Base-by-base conservation (phyloP, 1,284 basidiomycete species). In the Cryptococcus jaspeensis region DNA sequence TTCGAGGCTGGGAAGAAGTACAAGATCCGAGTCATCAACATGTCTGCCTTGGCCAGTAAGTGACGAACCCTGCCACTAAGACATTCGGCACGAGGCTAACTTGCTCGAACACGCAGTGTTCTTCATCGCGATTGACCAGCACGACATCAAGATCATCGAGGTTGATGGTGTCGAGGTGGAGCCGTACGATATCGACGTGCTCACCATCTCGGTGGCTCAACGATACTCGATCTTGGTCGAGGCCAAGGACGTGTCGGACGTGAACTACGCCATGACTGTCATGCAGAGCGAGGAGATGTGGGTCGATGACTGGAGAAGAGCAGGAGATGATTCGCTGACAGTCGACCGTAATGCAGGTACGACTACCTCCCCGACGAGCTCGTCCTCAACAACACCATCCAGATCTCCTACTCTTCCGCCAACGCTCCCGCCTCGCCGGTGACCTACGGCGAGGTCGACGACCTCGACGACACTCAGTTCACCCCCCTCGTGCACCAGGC, bases 161-260 rank as follows among this genome's bases (percentile, higher is more conserved):
- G 89, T 85, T 28, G 93, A 97, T 67, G 91, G 92, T 6, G 88
- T 87, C 4, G 93, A 96, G 74, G 81, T 86, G 2, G 81, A 88
- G 68, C 86, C 87, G 59, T 87, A 80, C 53, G 81, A 85, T 0
- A 84, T 86, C 56, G 87, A 90, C 67, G 73, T 87, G 36, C 67
- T 97, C 51, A 82, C 84, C 42, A 61, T 96, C 56, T 82, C 89
- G 5, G 90, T 89, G 46, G 93, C 93, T 0, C 94, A 98, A 75
- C 85, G 94, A n/a, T 96, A 94, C 78, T 93, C 91, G 0, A 80
- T 98, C 50, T 85, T 97, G 47, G 90, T 97, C 49, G 88, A 87
- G 20, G 92, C 95, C 11, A 85, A 88, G 55, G 92, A 93, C 75
- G 89, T 92, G 66, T 88, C 89, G 0, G 80, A 80, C 15, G 78